Evolutionary conservation across 202 grass and related monocot genomes (phyloP), one percentile per base, ranked within the genome.

Genomic region (Bolboschoenoplectus hybrid): DNA sequence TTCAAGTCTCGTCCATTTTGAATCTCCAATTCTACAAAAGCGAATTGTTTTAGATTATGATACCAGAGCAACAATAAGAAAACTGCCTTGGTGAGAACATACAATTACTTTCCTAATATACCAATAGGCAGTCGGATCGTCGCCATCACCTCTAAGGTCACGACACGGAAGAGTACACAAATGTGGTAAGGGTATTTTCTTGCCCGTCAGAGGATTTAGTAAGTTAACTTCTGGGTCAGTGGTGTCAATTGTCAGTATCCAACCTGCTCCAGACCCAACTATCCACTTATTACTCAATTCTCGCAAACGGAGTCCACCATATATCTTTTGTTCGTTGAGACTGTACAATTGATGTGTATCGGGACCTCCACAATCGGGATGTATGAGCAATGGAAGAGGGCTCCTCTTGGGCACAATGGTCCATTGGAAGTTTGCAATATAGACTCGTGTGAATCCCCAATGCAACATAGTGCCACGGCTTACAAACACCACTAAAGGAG

Each of bases 11-110:
- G 41, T 76, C 71, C 71, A 72, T 72, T 76, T 76, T 44, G 16
- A 43, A 76, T 76, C 71, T 16, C 71, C 71, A 49, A 76, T 53
- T 52, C 71, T 76, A 49, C 71, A 76, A 76, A 49, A 76, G 12
- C 16, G 16, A 19, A 76, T 76, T 49, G 39, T 7, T 16, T 32
- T 45, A 43, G 12, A 8, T 17, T 0, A 5, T 41, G 14, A 9
- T 38, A 72, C 40, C 12, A 40, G 1, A 44, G 34, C 40, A 71
- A 71, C 67, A 71, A 71, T 5, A 44, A 40, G 36, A 71, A 71
- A 40, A 38, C 26, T 71, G 20, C 67, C 67, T 38, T 9, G 3
- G 8, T 44, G 11, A 38, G 4, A 40, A 41, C 34, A 36, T 38
- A 71, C 34, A 41, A 38, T 71, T 12, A 44, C 9, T 71, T 71